Percentiles rank a stretch among this genome's conserved stretches.
Evolutionary conservation across 2,329 filamentous ascomycete genomes (phyloP).

Genomic region (Talaromyces islandicus): DNA sequence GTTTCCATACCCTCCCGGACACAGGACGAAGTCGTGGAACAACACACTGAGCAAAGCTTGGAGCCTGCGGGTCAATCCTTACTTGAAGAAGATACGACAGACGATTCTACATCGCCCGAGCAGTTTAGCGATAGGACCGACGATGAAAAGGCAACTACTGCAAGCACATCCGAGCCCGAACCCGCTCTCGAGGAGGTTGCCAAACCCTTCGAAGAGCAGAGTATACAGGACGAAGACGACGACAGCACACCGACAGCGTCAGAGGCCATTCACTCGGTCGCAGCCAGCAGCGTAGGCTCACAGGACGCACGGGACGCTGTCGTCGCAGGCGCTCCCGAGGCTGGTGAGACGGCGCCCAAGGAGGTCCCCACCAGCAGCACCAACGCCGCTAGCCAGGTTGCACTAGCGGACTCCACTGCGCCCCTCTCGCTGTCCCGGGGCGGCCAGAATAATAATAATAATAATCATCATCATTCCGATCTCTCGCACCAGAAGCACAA

Average conservation of each 20-base stretch:
- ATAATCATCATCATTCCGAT: constrained; percentile 7
- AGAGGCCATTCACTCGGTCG: not conserved
- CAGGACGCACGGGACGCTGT: not conserved
- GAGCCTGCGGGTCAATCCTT: not conserved
- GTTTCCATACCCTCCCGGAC: not conserved
- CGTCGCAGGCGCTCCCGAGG: not conserved
- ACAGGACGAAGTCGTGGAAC: not conserved
- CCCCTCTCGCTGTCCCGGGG: constrained; percentile 17
- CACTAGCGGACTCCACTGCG: constrained; percentile 9
- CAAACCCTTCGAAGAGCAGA: not conserved
- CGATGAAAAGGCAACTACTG: not conserved
- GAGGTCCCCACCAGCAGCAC: constrained; percentile 6
- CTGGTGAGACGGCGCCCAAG: constrained; percentile 1
- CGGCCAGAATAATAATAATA: constrained; percentile 15
- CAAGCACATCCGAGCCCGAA: not conserved
- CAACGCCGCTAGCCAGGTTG: not conserved
- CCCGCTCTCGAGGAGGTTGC: not conserved
- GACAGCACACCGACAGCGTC: not conserved
- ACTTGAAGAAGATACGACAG: not conserved
- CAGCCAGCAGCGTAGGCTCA: not conserved
- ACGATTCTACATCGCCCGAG: not conserved
- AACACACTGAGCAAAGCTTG: not conserved
- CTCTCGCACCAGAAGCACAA: constrained; percentile 24
- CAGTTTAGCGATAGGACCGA: not conserved
- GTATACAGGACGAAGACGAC: not conserved